Conservation (phyloP, 768 basidiomycete genomes). For the Chalciporus piperatus region DNA sequence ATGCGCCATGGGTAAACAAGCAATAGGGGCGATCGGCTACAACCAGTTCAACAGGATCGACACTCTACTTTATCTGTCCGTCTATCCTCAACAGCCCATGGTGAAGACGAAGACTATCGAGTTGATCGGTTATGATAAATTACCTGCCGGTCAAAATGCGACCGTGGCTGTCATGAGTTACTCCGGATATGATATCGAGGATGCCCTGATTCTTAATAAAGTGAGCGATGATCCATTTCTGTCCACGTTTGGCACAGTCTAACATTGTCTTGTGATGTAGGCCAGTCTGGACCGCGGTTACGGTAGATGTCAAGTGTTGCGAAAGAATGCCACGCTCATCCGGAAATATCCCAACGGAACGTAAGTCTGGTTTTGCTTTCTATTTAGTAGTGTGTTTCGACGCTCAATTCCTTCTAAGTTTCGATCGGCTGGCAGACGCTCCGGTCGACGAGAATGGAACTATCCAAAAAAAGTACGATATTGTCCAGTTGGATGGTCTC, state of each 20-base stretch:
- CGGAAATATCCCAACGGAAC: constrained; percentile 97
- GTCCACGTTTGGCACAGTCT: constrained; percentile 2
- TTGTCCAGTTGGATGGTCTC: constrained; percentile 89
- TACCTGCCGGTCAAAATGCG: constrained; percentile 98
- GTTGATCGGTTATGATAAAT: constrained; percentile 90
- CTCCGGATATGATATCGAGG: constrained; percentile 99
- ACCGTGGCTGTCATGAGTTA: constrained; percentile 99
- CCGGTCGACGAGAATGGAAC: constrained; percentile 81
- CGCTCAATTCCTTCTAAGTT: constrained; percentile 41
- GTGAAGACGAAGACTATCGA: constrained; percentile 99
- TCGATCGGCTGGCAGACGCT: constrained; percentile 92
- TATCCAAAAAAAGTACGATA: constrained; percentile 80
- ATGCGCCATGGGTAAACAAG: constrained; percentile 99
- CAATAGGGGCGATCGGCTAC: constrained; percentile 97
- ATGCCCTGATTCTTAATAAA: constrained; percentile 95
- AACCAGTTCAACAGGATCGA: constrained; percentile 98
- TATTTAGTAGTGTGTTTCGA: constrained; percentile 6
- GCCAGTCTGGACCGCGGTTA: constrained; percentile 97
- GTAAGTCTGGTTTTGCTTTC: constrained; percentile 48
- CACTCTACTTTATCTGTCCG: constrained; percentile 94
- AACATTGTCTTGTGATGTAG: constrained; percentile 35
- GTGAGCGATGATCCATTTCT: constrained; percentile 35
- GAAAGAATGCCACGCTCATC: constrained; percentile 92
- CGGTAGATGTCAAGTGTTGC: constrained; percentile 94
- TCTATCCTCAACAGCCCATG: constrained; percentile 99